phyloP scores from a whole-genome alignment of 1,284 basidiomycete species.

The Ustilago xerochloae region DNA sequence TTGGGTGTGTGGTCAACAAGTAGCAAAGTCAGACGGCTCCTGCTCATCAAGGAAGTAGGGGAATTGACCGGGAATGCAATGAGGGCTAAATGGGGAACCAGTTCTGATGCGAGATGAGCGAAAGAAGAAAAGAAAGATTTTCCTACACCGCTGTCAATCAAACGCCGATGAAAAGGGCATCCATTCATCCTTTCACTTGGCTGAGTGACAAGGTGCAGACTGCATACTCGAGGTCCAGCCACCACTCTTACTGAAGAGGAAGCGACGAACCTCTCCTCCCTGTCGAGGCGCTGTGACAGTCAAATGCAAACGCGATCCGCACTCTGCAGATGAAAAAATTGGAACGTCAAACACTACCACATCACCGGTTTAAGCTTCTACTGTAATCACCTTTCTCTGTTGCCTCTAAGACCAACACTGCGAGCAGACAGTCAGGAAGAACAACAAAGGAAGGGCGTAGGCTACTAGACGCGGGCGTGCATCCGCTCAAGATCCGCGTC shows the following conservation, averaged over 20 bases:
- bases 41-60: not conserved
- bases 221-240: not conserved
- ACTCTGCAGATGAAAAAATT: slow-evolving; percentile 10
- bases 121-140: slow-evolving; percentile 9
- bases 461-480: slow-evolving; percentile 4
- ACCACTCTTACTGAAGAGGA: no score
- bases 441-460: not conserved
- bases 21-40: not conserved
- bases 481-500: not conserved
- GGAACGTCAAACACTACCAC: not conserved
- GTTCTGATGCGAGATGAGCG: not conserved
- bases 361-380: not conserved
- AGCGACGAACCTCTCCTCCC: no score
- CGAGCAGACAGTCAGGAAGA: not conserved
- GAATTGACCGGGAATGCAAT: not conserved
- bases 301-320: slow-evolving; percentile 6
- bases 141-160: not conserved
- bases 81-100: slow-evolving; percentile 3
- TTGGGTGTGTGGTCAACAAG: not conserved
- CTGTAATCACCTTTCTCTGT: not conserved
- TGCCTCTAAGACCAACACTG: not conserved
- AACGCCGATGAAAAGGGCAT: not conserved
- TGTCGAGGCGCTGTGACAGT: not conserved
- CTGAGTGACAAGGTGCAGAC: not conserved
- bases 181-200: not conserved